phyloP scores from a whole-genome alignment of 2,329 filamentous ascomycete species.

The Blastomyces emzantsi region DNA sequence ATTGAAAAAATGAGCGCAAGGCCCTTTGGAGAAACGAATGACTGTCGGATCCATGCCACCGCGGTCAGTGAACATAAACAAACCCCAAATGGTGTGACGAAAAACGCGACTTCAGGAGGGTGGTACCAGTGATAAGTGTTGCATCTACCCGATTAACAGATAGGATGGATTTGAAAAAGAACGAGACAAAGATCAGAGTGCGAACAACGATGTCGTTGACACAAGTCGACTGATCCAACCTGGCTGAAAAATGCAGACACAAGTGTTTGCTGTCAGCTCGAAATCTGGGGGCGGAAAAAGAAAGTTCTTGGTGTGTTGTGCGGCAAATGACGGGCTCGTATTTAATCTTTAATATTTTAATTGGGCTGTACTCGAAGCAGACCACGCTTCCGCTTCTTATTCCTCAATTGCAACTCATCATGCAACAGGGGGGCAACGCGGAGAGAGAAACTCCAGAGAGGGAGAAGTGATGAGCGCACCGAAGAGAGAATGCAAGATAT shows the following conservation, averaged over 20 bases:
- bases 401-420: not conserved
- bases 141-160: constrained; percentile 1
- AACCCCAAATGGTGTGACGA: not conserved
- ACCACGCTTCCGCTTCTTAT: constrained; percentile 3
- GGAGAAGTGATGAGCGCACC: not conserved
- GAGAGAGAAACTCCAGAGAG: not conserved
- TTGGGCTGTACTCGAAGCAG: not conserved
- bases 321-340: not conserved
- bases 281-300: not conserved
- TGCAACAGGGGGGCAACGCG: not conserved
- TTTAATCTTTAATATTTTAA: not conserved
- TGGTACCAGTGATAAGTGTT: not conserved
- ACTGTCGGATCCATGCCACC: not conserved
- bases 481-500: not conserved
- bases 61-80: not conserved
- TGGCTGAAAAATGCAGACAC: not conserved
- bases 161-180: not conserved
- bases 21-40: not conserved
- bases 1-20: not conserved
- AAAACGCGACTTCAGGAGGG: constrained; percentile 1
- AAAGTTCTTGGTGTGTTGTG: not conserved
- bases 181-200: not conserved
- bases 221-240: not conserved
- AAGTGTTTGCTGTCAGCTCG: constrained; percentile 1
- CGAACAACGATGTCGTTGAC: not conserved